Conservation (phyloP, 306 rosid species). For the Castanea crenata region DNA sequence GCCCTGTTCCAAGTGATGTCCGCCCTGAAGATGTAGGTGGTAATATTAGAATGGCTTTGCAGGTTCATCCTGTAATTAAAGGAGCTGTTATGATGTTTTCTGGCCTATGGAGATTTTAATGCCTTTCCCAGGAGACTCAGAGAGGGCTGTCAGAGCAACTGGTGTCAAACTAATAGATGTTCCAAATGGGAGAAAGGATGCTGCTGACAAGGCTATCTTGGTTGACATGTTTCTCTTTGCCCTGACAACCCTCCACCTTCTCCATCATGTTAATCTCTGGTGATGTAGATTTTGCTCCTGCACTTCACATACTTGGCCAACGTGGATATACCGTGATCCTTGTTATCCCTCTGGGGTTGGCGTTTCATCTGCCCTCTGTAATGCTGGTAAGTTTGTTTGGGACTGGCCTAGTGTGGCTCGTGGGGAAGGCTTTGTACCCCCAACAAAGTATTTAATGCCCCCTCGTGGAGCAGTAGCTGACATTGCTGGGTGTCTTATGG, state of each 20-base stretch:
- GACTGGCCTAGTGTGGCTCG: conserved; percentile 96
- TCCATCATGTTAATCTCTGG: conserved; percentile 91
- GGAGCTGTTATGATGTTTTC: conserved; percentile 87
- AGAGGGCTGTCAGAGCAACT: conserved; percentile 97
- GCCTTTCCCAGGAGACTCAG: conserved; percentile 87
- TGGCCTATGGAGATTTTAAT: conserved; percentile 95
- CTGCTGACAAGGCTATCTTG: conserved; percentile 97
- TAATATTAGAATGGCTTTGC: conserved; percentile 93
- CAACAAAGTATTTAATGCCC: conserved; percentile 51
- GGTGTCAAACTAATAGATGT: conserved; percentile 93
- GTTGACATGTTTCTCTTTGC: conserved; percentile 99
- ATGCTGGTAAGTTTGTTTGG: conserved; percentile 98
- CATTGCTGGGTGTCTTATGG: conserved; percentile 62
- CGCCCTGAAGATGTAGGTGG: conserved; percentile 95
- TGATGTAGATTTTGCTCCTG: conserved; percentile 93
- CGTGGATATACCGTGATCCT: conserved; percentile 91
- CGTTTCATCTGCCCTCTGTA: conserved; percentile 91
- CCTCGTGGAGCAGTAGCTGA: conserved; percentile 54
- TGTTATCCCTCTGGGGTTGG: conserved; percentile 88
- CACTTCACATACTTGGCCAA: conserved; percentile 96
- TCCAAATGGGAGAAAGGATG: conserved; percentile 97
- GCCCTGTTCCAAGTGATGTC: conserved; percentile 93
- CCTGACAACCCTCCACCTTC: conserved; percentile 97
- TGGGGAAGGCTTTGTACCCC: conserved; percentile 85
- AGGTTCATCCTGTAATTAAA: conserved; percentile 79